Base-by-base conservation (phyloP, 2,329 filamentous ascomycete genomes). In the Xylariaceae sp. region DNA sequence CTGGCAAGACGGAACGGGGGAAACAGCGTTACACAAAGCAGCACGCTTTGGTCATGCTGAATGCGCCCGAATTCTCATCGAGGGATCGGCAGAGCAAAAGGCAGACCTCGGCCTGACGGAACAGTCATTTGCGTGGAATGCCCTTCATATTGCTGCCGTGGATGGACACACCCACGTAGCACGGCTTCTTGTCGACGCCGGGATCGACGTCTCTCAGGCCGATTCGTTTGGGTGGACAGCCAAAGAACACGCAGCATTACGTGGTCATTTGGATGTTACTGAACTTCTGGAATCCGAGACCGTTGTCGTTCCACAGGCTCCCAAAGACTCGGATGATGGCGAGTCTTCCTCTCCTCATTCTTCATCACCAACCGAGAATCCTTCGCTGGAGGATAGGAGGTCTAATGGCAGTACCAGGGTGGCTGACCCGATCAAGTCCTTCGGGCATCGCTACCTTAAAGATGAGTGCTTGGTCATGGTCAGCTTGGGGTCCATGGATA, bases 141-240 rank as follows among this genome's bases (percentile, higher is more conserved):
- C 94, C n/a, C 76, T 99, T 12, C 94, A 96, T 65, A 88, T 96
- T 58, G 90, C 93, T 10, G 89, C 88, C 48, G 93, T 97, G 2
- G 92, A 99, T 64, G 93, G 93, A 0, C 87, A 91, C 58, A 70
- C 90, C 11, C 72, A 79, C 0, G 83, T 96, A 39, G 89, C 89
- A 1, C 80, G 91, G 64, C 76, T 94, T 19, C 77, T 99, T 5
- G 81, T 96, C 39, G 81, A 87, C 45, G 87, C 88, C 18, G 90
- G 90, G 1, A 90, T 90, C 0, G 83, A 95, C 53, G 73, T 90
- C 3, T 84, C 86, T 51, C 85, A 82, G 53, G 74, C 79, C 6
- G 94, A 99, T 69, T 88, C 87, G 1, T 97, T 91, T 42, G 93
- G 93, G 9, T 99, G 94, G 94, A 94, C 89, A 3, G 88, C 92